Evolutionary conservation across 352 stramenopile species (phyloP), one percentile per base, ranked within the genome.

Genomic region (Blastocystis sp.): DNA sequence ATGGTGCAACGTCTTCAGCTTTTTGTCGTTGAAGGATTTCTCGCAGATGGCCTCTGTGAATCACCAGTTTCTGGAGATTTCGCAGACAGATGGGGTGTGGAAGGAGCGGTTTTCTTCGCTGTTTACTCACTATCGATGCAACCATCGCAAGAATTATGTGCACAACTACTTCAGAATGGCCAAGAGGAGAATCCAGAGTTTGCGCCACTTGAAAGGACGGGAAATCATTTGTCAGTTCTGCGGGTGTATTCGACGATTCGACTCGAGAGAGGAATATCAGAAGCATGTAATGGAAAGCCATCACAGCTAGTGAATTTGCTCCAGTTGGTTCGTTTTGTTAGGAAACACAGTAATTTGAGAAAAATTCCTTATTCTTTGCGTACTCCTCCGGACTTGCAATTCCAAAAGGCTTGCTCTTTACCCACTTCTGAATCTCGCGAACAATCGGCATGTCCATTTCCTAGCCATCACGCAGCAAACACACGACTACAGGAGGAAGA

Each of bases 351-450:
- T n/a, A 87, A 87, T 87, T 87, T 23, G 76, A 76, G 56, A 87
- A 87, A 54, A 87, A 87, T 39, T 87, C n/a, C 76, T 87, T 87
- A 18, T 87, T 76, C 63, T 87, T 76, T 6, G 76, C 76, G 68
- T 87, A 87, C n/a, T 87, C 63, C 37, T 87, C 63, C 18, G 76
- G 76, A 87, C 63, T 76, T 9, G 76, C 76, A 47, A 50, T 37
- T 45, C 76, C 76, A 41, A 87, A 87, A 0, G 76, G 76, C 59
- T 73, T 76, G 43, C 59, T 76, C 23, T 87, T 73, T 15, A 87
- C 76, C 76, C 76, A 87, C 20, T 43, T 11, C 54, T 87, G 56
- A 23, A 87, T 87, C 23, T 76, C 59, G 13, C 63, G 50, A 6
- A 87, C 41, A 20, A 87, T 76, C 26, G 76, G 76, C 13, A 76